Evolutionary conservation across 2,329 filamentous ascomycete genomes (phyloP).

Genomic region (Phyllachora maydis): DNA sequence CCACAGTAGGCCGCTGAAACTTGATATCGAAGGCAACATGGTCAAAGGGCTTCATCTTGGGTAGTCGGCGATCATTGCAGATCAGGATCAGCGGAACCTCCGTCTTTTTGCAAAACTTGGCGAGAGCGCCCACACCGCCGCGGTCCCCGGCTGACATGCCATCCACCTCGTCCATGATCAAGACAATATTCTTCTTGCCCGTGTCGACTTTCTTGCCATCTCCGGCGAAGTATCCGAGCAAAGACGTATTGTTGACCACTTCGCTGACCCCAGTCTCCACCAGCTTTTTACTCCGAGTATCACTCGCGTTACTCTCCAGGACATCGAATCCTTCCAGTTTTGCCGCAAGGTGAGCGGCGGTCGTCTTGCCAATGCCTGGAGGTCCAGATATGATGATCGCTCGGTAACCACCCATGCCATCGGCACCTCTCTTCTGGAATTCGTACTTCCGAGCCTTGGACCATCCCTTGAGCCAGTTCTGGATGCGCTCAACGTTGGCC

Average conservation of each 20-base stretch:
- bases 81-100: conserved; percentile 91
- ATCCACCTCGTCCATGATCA: conserved; percentile 98
- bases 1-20: conserved; percentile 75
- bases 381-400: conserved; percentile 93
- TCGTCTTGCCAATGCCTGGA: conserved; percentile 94
- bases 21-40: conserved; percentile 64
- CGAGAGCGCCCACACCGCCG: conserved; percentile 83
- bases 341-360: conserved; percentile 82
- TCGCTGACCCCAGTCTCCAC: conserved; percentile 78
- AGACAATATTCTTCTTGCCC: conserved; percentile 76
- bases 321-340: conserved; percentile 87
- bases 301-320: conserved; percentile 88
- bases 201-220: conserved; percentile 63
- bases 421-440: conserved; percentile 66
- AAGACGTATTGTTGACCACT: conserved; percentile 80
- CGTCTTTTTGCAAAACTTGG: conserved; percentile 88
- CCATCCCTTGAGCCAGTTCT: conserved; percentile 72
- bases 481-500: conserved; percentile 68
- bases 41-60: conserved; percentile 98
- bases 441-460: conserved; percentile 55
- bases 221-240: conserved; percentile 75
- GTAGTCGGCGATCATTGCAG: conserved; percentile 81
- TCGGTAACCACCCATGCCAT: conserved; percentile 65
- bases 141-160: conserved; percentile 96
- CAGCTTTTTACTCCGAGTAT: conserved; percentile 87